Evolutionary conservation across 1,284 basidiomycete species (phyloP), one percentile per base, ranked within the genome.

Genomic region (Quambalaria eucalypti): DNA sequence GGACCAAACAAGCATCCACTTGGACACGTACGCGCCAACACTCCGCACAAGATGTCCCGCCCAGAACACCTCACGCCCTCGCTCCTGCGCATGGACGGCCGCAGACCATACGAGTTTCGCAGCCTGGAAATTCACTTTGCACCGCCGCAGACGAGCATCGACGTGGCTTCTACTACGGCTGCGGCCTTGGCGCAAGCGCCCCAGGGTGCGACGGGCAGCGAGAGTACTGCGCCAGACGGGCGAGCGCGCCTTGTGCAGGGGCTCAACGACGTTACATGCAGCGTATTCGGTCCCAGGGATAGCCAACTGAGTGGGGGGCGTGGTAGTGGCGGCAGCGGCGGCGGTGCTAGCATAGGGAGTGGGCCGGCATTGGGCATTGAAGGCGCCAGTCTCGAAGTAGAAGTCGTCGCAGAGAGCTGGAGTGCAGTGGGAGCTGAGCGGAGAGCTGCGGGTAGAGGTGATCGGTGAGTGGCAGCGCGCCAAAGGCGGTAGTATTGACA

Each of bases 11-110:
- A n/a, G n/a, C n/a, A n/a, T n/a, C n/a, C n/a, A n/a, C n/a, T n/a
- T n/a, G n/a, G n/a, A n/a, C n/a, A n/a, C n/a, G n/a, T n/a, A n/a
- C n/a, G n/a, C n/a, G n/a, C n/a, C n/a, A n/a, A n/a, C n/a, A n/a
- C n/a, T n/a, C n/a, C n/a, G n/a, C n/a, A n/a, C n/a, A n/a, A n/a
- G n/a, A 46, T 46, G 42, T 46, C 42, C 25, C 42, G 42, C 42
- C n/a, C n/a, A 2, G 42, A 46, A 26, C n/a, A 19, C 42, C 42
- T 46, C 42, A 46, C 21, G 14, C 42, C 42, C 25, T 46, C 42
- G 12, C 42, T 46, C 25, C 42, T 46, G 21, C 42, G 42, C 12
- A 46, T 46, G 42, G 42, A 46, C 42, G 42, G 42, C 25, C 42
- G 42, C 42, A 14, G 42, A 12, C 42, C 42, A 4, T 46, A 46